Evolutionary conservation across 2,329 filamentous ascomycete genomes (phyloP).

Genomic region (Coniella vitis): DNA sequence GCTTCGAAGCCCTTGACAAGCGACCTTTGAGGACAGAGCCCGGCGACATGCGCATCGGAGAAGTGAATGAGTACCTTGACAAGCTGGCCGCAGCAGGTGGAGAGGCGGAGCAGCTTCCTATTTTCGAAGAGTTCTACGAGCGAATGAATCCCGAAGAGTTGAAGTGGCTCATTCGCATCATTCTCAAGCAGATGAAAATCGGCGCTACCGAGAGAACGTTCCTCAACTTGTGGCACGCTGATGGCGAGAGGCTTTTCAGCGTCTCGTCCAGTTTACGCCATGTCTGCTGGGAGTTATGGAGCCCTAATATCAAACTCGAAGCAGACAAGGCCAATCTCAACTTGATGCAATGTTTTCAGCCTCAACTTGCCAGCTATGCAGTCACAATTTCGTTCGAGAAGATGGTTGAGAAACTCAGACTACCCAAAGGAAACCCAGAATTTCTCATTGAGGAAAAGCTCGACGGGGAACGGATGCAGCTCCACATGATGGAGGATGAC

Average conservation of each 20-base stretch:
- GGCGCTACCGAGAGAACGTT: slow-evolving; percentile 84
- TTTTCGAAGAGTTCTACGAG: slow-evolving; percentile 79
- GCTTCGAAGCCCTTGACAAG: slow-evolving; percentile 80
- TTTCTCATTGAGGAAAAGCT: slow-evolving; percentile 99
- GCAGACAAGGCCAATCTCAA: slow-evolving; percentile 67
- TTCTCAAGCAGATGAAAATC: slow-evolving; percentile 70
- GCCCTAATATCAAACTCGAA: slow-evolving; percentile 65
- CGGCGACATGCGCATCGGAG: slow-evolving; percentile 76
- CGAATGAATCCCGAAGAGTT: slow-evolving; percentile 91
- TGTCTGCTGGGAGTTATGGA: slow-evolving; percentile 89
- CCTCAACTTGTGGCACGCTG: slow-evolving; percentile 74
- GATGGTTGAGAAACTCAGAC: slow-evolving; percentile 63
- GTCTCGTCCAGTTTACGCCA: slow-evolving; percentile 84
- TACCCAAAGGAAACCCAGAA: slow-evolving; percentile 61
- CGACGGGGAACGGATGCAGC: slow-evolving; percentile 93
- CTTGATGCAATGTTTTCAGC: slow-evolving; percentile 94
- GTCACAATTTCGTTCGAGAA: slow-evolving; percentile 67
- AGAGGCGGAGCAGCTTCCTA: slow-evolving; percentile 75
- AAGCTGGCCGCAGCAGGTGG: slow-evolving; percentile 66
- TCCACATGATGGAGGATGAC: slow-evolving; percentile 78
- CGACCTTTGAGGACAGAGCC: slow-evolving; percentile 66
- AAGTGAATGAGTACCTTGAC: slow-evolving; percentile 84
- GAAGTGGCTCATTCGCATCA: slow-evolving; percentile 90
- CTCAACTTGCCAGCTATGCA: slow-evolving; percentile 89
- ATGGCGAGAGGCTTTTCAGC: slow-evolving; percentile 73